These are phyloP conservation scores for Priceomyces medius DNA, from an alignment of 805 yeast species.

Conservation along the genomic window DNA sequence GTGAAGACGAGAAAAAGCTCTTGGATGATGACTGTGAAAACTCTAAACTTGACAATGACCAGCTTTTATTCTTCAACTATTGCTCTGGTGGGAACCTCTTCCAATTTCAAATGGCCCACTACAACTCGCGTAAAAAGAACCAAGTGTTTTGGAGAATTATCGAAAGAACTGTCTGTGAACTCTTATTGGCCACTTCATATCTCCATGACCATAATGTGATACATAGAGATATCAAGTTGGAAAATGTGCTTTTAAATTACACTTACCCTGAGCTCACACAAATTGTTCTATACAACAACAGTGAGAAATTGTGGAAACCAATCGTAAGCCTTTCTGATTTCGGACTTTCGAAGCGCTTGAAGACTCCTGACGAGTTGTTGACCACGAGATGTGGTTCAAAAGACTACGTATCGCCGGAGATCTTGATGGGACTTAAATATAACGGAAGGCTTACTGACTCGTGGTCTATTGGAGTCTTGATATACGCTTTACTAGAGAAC, in stretches of 20 bases:
- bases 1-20: constrained; percentile 3
- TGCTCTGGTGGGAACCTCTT: constrained; percentile 86
- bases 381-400: constrained; percentile 94
- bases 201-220: constrained; percentile 68
- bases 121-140: constrained; percentile 40
- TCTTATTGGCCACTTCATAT: constrained; percentile 66
- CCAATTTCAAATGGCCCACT: constrained; percentile 42
- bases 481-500: constrained; percentile 80
- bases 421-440: constrained; percentile 84
- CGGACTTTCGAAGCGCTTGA: constrained; percentile 77
- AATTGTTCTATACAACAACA: background rate
- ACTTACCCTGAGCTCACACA: constrained; percentile 30
- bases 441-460: constrained; percentile 89
- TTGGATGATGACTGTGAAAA: constrained; percentile 11
- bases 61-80: constrained; percentile 64
- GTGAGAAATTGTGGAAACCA: constrained; percentile 1
- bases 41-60: constrained; percentile 26
- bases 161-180: constrained; percentile 66
- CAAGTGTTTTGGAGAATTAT: constrained; percentile 48
- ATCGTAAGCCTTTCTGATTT: constrained; percentile 74
- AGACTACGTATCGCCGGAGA: constrained; percentile 94
- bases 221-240: constrained; percentile 91
- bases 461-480: constrained; percentile 94
- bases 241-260: constrained; percentile 62
- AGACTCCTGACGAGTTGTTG: constrained; percentile 58